Evolutionary conservation across 2,329 filamentous ascomycete species (phyloP).

Genomic region (Podosphaera xanthii): DNA sequence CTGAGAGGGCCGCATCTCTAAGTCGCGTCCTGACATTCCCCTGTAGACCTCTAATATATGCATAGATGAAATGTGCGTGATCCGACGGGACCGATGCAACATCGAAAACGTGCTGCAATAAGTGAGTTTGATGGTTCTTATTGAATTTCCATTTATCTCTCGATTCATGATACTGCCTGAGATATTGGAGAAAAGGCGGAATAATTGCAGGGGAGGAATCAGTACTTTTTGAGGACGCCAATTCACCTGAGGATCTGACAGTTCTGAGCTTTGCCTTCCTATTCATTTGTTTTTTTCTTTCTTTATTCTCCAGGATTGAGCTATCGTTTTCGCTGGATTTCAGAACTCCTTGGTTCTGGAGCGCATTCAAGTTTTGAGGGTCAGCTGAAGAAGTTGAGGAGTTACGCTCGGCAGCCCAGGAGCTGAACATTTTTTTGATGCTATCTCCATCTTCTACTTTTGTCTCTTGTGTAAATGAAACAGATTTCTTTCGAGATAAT

Average conservation of each 20-base stretch:
- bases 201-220: constrained; percentile 16
- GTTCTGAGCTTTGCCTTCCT: constrained; percentile 4
- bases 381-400: constrained; percentile 12
- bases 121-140: constrained; percentile 69
- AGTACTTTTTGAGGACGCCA: constrained; percentile 6
- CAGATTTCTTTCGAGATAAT: constrained; percentile 26
- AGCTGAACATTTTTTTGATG: constrained; percentile 26
- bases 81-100: constrained; percentile 44
- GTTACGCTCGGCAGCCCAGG: constrained; percentile 22
- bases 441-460: constrained; percentile 33
- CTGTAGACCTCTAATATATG: constrained; percentile 61
- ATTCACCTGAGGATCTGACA: constrained; percentile 2
- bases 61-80: constrained; percentile 46
- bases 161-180: constrained; percentile 50
- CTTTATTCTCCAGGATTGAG: constrained; percentile 13
- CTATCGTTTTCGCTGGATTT: constrained; percentile 14
- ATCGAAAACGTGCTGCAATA: constrained; percentile 66
- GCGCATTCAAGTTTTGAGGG: constrained; percentile 6
- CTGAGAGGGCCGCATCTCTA: constrained; percentile 37
- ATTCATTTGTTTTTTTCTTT: constrained; percentile 6
- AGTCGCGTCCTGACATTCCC: constrained; percentile 50
- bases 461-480: constrained; percentile 40
- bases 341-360: constrained; percentile 12
- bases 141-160: constrained; percentile 79
- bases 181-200: constrained; percentile 49